phyloP scores from a whole-genome alignment of 192 early-diverging fungal species.

The Linnemannia elongata region DNA sequence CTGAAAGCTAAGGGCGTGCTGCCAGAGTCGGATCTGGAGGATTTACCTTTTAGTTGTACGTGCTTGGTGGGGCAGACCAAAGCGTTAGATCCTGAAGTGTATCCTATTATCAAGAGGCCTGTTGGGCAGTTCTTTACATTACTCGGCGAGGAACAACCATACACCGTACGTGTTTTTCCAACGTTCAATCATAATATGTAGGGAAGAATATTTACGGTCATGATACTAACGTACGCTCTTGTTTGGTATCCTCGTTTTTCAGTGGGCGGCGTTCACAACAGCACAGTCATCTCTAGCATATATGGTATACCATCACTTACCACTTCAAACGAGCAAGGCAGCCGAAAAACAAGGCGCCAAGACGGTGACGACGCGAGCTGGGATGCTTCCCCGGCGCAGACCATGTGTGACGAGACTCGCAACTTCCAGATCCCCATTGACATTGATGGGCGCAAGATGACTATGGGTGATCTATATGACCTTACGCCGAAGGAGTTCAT shows the following conservation, averaged over 20 bases:
- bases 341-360: neutral
- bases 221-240: too few species aligned
- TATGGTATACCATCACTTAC: constrained; percentile 14
- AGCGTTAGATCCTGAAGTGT: constrained; percentile 5
- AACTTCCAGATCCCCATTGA: neutral
- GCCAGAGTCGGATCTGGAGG: neutral
- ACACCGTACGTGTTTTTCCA: neutral
- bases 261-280: constrained; percentile 23
- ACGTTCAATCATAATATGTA: too few species aligned
- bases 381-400: constrained; percentile 2
- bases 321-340: neutral
- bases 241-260: too few species aligned
- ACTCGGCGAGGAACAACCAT: constrained; percentile 3
- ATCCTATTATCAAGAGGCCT: neutral
- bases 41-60: constrained; percentile 1
- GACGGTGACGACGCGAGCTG: constrained; percentile 3
- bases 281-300: neutral
- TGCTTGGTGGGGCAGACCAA: constrained; percentile 23
- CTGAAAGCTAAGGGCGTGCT: neutral
- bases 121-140: neutral
- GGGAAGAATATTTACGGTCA: too few species aligned
- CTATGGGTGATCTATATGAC: constrained; percentile 3
- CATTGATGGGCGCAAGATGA: neutral
- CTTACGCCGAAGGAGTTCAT: neutral
- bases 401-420: neutral